Conservation (phyloP, 306 rosid genomes). For the Citrullus colocynthis region DNA sequence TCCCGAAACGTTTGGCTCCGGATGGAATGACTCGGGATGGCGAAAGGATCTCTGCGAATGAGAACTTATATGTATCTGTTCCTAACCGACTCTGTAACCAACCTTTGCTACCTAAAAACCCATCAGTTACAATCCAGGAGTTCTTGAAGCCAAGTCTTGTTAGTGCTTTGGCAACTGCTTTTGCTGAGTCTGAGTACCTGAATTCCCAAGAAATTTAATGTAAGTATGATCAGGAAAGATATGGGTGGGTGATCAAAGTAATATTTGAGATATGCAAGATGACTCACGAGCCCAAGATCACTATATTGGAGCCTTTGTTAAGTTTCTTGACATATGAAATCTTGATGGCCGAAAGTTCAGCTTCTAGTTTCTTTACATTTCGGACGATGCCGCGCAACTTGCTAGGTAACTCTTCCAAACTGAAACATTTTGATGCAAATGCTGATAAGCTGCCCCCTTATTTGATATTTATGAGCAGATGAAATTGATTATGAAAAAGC, state of each 20-base stretch:
- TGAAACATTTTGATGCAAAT: slow-evolving; percentile 16
- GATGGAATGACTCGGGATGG: slow-evolving; percentile 76
- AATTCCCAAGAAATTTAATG: background rate
- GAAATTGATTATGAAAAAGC: background rate
- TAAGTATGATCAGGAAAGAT: background rate
- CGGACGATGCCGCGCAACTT: slow-evolving; percentile 64
- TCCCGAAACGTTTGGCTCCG: slow-evolving; percentile 41
- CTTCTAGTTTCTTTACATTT: slow-evolving; percentile 76
- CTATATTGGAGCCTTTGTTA: slow-evolving; percentile 56
- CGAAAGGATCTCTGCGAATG: slow-evolving; percentile 67
- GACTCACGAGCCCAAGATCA: slow-evolving; percentile 78
- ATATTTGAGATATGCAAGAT: background rate
- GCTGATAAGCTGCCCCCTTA: background rate
- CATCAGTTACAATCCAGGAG: slow-evolving; percentile 63
- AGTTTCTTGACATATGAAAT: slow-evolving; percentile 72
- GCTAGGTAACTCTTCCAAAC: slow-evolving; percentile 81
- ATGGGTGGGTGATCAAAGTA: background rate
- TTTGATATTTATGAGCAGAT: background rate
- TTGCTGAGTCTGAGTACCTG: slow-evolving; percentile 74
- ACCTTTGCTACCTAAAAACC: slow-evolving; percentile 78
- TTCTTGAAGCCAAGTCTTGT: slow-evolving; percentile 61
- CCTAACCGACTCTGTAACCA: slow-evolving; percentile 94
- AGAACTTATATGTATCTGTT: slow-evolving; percentile 61
- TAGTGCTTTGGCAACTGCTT: slow-evolving; percentile 62
- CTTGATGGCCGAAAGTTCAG: slow-evolving; percentile 76